Percentiles rank a stretch among this genome's conserved stretches.
phyloP scores from a whole-genome alignment of 345 rosid species.

The Cardamine resedifolia region DNA sequence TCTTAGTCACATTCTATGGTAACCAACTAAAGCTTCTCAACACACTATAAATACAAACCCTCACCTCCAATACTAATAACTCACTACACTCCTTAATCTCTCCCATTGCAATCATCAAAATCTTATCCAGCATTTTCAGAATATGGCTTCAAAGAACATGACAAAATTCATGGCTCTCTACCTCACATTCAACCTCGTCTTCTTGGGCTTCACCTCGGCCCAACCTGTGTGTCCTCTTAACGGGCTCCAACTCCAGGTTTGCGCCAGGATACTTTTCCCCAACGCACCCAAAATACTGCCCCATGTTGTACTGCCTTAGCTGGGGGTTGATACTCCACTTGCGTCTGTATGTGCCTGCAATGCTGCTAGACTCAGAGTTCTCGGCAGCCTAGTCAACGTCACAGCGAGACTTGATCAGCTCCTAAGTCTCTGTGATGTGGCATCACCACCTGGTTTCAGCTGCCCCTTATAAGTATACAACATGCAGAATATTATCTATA shows the following conservation, averaged over 20 bases:
- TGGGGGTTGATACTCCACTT: background rate
- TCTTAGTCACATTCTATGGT: background rate
- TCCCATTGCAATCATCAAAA: background rate
- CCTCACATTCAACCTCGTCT: constrained; percentile 24
- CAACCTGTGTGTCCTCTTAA: background rate
- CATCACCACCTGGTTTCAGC: background rate
- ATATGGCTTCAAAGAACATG: constrained; percentile 20
- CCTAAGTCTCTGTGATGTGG: background rate
- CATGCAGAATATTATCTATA: background rate
- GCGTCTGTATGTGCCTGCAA: constrained; percentile 1
- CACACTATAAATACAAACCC: background rate
- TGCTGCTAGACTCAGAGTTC: background rate
- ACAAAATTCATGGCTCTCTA: constrained; percentile 24
- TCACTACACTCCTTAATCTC: background rate
- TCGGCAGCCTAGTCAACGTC: background rate
- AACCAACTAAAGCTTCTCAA: background rate
- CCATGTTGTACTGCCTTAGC: background rate
- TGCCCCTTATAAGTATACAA: background rate
- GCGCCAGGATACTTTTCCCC: background rate
- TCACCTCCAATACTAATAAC: background rate
- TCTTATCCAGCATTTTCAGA: background rate
- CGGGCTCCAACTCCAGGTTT: background rate
- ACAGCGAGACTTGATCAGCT: background rate
- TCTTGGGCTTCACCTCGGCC: constrained; percentile 21
- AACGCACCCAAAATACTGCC: background rate